Percentiles rank a stretch among this genome's conserved stretches.
Evolutionary conservation across 129 eudicot genomes (phyloP).

Genomic region (Pulicaria dysenterica): DNA sequence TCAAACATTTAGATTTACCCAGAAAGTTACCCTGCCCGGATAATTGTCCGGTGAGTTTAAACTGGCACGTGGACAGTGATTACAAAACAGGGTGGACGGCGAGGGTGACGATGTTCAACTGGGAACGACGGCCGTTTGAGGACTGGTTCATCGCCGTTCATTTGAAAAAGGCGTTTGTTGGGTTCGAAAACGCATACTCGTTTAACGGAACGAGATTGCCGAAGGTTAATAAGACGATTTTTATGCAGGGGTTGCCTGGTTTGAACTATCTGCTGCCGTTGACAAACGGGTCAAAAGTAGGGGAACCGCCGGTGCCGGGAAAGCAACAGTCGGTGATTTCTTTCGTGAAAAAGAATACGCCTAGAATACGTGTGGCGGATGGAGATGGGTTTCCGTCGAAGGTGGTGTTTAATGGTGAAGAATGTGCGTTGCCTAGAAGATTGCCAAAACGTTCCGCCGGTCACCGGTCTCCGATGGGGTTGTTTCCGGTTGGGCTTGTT

Average conservation of each 20-base stretch:
- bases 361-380: slow-evolving; percentile 31
- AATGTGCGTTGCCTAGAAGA: slow-evolving; percentile 70
- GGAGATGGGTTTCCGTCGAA: slow-evolving; percentile 86
- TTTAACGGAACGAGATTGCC: slow-evolving; percentile 60
- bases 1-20: slow-evolving; percentile 47
- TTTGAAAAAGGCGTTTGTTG: slow-evolving; percentile 46
- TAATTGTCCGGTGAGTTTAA: slow-evolving; percentile 71
- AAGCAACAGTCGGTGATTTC: slow-evolving; percentile 83
- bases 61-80: slow-evolving; percentile 73
- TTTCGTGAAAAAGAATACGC: slow-evolving; percentile 55
- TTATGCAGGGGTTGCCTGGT: slow-evolving; percentile 64
- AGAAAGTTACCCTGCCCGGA: slow-evolving; percentile 70
- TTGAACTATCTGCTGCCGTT: slow-evolving; percentile 54
- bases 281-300: slow-evolving; percentile 51
- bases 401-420: slow-evolving; percentile 78
- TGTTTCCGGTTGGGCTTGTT: slow-evolving; percentile 34
- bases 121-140: slow-evolving; percentile 47
- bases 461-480: slow-evolving; percentile 18
- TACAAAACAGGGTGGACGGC: slow-evolving; percentile 86
- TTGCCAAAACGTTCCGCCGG: slow-evolving; percentile 48
- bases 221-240: slow-evolving; percentile 43
- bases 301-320: slow-evolving; percentile 76
- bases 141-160: slow-evolving; percentile 73
- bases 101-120: slow-evolving; percentile 73
- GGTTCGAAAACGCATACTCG: slow-evolving; percentile 67